Conservation (phyloP, 179 eudicot species). For the Pouteria campechiana region DNA sequence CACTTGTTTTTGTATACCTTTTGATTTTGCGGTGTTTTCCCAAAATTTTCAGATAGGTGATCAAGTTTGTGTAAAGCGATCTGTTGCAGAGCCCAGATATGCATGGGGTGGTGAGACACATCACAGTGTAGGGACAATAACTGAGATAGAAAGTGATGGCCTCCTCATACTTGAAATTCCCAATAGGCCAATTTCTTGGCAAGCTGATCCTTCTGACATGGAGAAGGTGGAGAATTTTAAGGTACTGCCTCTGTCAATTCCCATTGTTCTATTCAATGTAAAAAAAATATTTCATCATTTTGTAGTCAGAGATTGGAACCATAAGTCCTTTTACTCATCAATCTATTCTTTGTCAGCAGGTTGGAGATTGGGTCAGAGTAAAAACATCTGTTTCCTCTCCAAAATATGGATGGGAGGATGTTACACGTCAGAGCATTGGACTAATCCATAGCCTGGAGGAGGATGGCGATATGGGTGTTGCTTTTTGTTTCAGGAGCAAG, state of each 20-base stretch:
- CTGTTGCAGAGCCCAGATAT: constrained; percentile 95
- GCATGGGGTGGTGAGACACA: constrained; percentile 99
- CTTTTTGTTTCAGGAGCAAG: constrained; percentile 95
- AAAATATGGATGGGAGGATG: constrained; percentile 97
- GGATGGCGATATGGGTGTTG: constrained; percentile 93
- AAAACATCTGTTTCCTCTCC: constrained; percentile 95
- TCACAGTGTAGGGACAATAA: constrained; percentile 91
- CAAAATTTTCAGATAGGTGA: constrained; percentile 60
- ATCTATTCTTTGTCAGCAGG: constrained; percentile 28
- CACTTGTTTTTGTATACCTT: neutral
- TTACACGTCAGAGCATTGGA: constrained; percentile 78
- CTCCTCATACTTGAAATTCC: constrained; percentile 88
- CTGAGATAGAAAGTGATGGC: constrained; percentile 93
- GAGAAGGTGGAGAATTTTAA: constrained; percentile 94
- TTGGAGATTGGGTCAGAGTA: constrained; percentile 90
- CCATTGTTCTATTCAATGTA: too few species aligned
- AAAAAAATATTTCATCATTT: too few species aligned
- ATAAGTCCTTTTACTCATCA: neutral
- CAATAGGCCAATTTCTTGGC: constrained; percentile 94
- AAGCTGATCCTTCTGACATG: constrained; percentile 99
- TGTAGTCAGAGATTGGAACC: too few species aligned
- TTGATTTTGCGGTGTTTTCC: neutral
- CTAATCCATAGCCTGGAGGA: constrained; percentile 92
- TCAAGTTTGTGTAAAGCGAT: constrained; percentile 88
- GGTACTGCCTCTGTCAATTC: constrained; percentile 30